phyloP scores from a whole-genome alignment of 306 rosid genomes.

The Dryas octopetala region DNA sequence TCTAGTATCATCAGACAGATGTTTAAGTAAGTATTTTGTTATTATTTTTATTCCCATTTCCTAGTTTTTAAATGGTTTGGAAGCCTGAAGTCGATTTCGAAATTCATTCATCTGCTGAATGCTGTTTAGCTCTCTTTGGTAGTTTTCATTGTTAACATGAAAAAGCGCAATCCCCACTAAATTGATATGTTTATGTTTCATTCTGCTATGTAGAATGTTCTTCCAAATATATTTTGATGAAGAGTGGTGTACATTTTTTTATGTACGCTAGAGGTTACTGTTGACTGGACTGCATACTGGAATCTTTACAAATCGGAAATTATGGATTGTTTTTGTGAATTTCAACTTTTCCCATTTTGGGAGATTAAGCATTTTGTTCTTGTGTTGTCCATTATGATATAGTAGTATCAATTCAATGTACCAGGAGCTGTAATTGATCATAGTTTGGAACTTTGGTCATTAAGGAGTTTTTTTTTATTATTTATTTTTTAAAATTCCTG shows the following conservation, averaged over 20 bases:
- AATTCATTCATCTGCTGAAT: not conserved
- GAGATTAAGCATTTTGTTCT: not conserved
- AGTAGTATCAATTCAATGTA: not conserved
- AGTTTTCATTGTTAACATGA: not conserved
- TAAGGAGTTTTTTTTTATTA: not conserved
- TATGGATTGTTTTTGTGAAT: not conserved
- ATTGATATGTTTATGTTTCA: not conserved
- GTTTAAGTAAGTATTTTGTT: conserved; percentile 45
- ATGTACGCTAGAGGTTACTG: not conserved
- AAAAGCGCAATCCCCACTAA: not conserved
- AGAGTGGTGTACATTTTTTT: not conserved
- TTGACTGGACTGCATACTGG: not conserved
- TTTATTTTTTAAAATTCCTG: not conserved
- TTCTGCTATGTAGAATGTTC: not conserved
- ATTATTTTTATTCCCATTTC: not conserved
- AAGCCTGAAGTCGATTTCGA: not conserved
- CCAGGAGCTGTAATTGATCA: not conserved
- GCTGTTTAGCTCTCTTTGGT: not conserved
- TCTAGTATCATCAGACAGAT: conserved; percentile 56
- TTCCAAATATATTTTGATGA: not conserved
- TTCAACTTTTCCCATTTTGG: not conserved
- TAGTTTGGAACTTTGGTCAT: not conserved
- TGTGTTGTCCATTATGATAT: not conserved
- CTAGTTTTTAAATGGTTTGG: not conserved
- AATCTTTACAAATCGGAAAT: not conserved